phyloP scores from a whole-genome alignment of 176 grass and related monocot genomes.

The Oropetium thomaeum region DNA sequence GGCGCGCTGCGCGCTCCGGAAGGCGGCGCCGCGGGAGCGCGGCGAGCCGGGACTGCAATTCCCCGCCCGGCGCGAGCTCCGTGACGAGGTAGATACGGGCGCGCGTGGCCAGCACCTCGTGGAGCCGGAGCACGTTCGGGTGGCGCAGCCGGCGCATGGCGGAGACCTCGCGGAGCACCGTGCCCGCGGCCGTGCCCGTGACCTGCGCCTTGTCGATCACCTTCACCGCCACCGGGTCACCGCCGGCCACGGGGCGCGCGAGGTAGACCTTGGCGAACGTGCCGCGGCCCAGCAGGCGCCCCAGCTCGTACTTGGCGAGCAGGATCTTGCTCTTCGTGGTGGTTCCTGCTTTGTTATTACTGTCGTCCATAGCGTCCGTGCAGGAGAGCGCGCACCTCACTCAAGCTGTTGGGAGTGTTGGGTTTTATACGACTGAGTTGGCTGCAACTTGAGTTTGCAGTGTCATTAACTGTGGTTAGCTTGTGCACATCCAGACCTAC shows the following conservation, averaged over 20 bases:
- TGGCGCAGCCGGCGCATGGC: conserved; percentile 80
- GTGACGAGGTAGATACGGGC: conserved; percentile 71
- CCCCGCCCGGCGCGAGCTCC: conserved; percentile 64
- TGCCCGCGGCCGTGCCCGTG: conserved; percentile 35
- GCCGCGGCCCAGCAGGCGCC: conserved; percentile 61
- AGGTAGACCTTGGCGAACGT: conserved; percentile 91
- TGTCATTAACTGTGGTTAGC: conserved; percentile 16
- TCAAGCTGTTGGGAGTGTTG: conserved; percentile 9
- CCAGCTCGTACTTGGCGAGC: conserved; percentile 72
- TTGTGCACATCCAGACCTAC: not conserved
- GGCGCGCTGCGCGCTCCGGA: conserved; percentile 40
- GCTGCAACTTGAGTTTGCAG: conserved; percentile 10
- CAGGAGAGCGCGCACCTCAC: too few relatives aligned
- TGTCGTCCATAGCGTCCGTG: conserved; percentile 25
- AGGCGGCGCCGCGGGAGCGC: conserved; percentile 39
- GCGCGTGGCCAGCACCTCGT: conserved; percentile 72
- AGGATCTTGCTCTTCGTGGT: conserved; percentile 28
- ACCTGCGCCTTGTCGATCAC: conserved; percentile 73
- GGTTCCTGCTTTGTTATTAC: not conserved
- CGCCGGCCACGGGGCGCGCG: conserved; percentile 48
- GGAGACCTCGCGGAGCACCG: conserved; percentile 51
- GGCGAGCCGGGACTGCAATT: conserved; percentile 48
- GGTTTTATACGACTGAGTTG: conserved; percentile 36
- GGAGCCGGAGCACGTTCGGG: conserved; percentile 67
- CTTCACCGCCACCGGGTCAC: conserved; percentile 61